These are phyloP conservation scores for Monilinia fructigena DNA, from an alignment of 2,329 filamentous ascomycete genomes.

Conservation along the genomic window DNA sequence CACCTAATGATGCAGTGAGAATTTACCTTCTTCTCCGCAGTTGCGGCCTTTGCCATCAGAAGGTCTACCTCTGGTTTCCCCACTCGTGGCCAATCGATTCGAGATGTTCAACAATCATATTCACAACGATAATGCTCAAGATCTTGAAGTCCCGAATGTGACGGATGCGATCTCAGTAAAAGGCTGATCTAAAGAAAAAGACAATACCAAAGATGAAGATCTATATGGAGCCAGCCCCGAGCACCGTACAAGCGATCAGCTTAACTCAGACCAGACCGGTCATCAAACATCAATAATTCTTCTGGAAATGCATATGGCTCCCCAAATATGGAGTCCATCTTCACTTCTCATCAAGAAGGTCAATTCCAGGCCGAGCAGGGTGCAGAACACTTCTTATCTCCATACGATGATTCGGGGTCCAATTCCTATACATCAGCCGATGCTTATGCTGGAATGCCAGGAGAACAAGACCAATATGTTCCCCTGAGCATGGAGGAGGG, in stretches of 20 bases:
- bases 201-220: constrained; percentile 22
- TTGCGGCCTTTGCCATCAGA: constrained; percentile 35
- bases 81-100: constrained; percentile 28
- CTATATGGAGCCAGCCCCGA: constrained; percentile 29
- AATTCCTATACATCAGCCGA: background rate
- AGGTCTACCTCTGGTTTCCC: constrained; percentile 35
- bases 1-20: constrained; percentile 11
- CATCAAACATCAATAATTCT: background rate
- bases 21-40: constrained; percentile 31
- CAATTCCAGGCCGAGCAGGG: background rate
- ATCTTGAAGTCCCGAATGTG: background rate
- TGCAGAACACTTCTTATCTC: background rate
- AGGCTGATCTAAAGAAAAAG: background rate
- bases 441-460: background rate
- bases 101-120: constrained; percentile 13
- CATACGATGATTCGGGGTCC: background rate
- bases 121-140: constrained; percentile 1
- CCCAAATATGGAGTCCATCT: background rate
- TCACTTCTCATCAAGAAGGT: background rate
- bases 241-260: background rate
- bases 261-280: background rate
- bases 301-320: background rate
- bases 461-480: background rate
- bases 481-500: background rate
- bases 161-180: background rate